Evolutionary conservation across 2,329 filamentous ascomycete genomes (phyloP).

Genomic region (Aureobasidium sp.): DNA sequence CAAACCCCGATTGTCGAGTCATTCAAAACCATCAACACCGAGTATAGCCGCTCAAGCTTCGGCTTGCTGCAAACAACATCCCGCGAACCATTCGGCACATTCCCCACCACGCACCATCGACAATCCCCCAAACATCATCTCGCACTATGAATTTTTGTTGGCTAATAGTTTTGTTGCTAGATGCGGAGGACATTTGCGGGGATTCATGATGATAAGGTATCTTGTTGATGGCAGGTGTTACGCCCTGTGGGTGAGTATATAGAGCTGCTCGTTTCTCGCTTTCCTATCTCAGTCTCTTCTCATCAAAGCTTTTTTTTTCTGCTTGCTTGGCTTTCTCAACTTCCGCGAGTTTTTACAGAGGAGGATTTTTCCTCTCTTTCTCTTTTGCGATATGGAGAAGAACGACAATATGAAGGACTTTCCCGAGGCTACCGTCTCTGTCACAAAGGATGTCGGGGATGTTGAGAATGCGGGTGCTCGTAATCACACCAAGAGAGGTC

Average conservation of each 20-base stretch:
- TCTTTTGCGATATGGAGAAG: conserved; percentile 1
- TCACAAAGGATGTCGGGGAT: conserved; percentile 12
- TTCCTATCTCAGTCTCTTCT: not conserved
- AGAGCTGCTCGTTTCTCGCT: not conserved
- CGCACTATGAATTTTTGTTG: not conserved
- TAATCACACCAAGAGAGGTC: conserved; percentile 38
- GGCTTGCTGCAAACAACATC: not conserved
- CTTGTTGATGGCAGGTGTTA: not conserved
- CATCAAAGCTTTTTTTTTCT: not conserved
- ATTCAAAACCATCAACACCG: not conserved
- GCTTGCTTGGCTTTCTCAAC: not conserved
- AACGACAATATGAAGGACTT: conserved; percentile 13
- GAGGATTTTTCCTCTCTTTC: not conserved
- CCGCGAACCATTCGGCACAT: not conserved
- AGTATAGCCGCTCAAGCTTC: not conserved
- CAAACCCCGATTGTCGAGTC: not conserved
- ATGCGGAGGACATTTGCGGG: conserved; percentile 1
- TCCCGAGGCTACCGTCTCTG: not conserved
- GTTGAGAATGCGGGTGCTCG: conserved; percentile 10
- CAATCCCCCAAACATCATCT: not conserved
- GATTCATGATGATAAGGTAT: not conserved
- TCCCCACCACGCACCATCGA: not conserved
- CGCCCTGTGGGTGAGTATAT: not conserved
- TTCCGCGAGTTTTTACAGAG: no score
- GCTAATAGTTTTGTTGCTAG: not conserved